These are phyloP conservation scores for Sherardia arvensis DNA, from an alignment of 257 asterid genomes.

Conservation along the genomic window DNA sequence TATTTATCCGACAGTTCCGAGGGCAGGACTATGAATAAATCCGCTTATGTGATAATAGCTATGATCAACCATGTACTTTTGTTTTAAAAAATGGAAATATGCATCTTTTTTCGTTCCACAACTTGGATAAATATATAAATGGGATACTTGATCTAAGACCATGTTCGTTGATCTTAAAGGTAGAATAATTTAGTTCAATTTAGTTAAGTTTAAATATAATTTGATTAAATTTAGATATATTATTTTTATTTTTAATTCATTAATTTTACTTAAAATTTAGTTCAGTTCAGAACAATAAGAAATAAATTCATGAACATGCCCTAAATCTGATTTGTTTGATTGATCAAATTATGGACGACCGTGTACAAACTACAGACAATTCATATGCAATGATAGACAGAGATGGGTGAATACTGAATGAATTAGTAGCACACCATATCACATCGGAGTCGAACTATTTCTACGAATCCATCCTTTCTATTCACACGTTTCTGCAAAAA, in stretches of 20 bases:
- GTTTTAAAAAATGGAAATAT: too few relatives aligned
- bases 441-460: not conserved
- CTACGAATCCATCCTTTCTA: not conserved
- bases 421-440: not conserved
- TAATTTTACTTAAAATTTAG: too few relatives aligned
- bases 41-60: too few relatives aligned
- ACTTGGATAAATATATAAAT: not conserved
- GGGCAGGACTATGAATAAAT: too few relatives aligned
- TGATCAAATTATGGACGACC: not conserved
- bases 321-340: not conserved
- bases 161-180: too few relatives aligned
- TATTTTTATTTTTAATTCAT: too few relatives aligned
- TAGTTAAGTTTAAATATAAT: too few relatives aligned
- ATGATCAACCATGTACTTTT: not conserved
- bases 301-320: too few relatives aligned
- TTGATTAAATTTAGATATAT: too few relatives aligned
- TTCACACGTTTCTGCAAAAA: conserved; percentile 1
- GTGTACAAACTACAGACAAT: not conserved
- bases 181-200: too few relatives aligned
- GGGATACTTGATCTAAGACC: not conserved
- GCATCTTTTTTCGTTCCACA: not conserved
- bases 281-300: too few relatives aligned
- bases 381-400: not conserved
- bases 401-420: not conserved
- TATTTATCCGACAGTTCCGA: too few relatives aligned